Evolutionary conservation across 805 yeast genomes (phyloP), one percentile per base, ranked within the genome.

Genomic region (Grigorovia yakushimaensis): DNA sequence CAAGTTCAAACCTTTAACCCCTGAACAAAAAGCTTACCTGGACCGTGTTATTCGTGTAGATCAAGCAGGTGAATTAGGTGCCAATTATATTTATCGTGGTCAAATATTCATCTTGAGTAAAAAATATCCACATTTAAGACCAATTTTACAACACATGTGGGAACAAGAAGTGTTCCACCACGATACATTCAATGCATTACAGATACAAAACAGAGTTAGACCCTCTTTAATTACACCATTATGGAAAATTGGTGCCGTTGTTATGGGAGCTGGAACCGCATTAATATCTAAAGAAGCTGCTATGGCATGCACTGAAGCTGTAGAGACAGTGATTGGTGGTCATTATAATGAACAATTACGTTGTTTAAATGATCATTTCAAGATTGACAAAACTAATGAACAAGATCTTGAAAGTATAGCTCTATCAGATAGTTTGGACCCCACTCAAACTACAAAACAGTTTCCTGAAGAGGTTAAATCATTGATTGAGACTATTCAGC

Each of bases 231-330:
- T 93, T 39, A 89, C 98, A 0, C 98, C 98, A 1, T 58, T 87
- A 1, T 93, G 98, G 98, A 88, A 85, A 62, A 65, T 77, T 0
- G 98, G 97, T 3, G 98, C 98, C 0, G 73, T 84, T 44, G 81
- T 81, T 0, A 73, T 93, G 70, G 98, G 98, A 3, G 78, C 79
- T 1, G 84, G 82, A 1, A 93, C 98, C 0, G 97, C 96, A 0
- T 56, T 84, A 46, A 66, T 88, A 52, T 83, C 96, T 17, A 87
- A 88, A 59, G 96, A 91, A 62, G 97, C 96, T 2, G 98, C 98
- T 2, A 93, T 93, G 98, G 98, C 98, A 1, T 93, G 98, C 64
- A 93, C 98, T 0, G 98, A 89, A 50, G 98, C 98, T 0, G 98
- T 93, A 1, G 98, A 93, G 66, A 93, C 98, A 0, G 98, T 93